Conservation (phyloP, 2,329 filamentous ascomycete species). For the Xenoacremonium recifei region DNA sequence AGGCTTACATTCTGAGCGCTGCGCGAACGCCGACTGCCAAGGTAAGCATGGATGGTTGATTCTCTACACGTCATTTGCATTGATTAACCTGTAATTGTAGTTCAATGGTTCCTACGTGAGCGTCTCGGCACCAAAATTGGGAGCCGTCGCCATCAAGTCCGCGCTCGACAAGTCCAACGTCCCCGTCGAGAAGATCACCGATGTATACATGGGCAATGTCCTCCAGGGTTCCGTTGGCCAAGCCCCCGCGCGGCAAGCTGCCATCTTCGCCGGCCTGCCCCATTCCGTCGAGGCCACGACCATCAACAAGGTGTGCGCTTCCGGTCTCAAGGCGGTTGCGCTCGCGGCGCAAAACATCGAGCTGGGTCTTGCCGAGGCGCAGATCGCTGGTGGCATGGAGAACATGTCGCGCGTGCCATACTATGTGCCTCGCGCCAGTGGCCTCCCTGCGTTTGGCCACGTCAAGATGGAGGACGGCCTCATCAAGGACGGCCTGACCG, state of each 20-base stretch:
- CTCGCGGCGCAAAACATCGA: conserved; percentile 94
- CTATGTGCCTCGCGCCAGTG: conserved; percentile 80
- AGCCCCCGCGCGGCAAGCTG: conserved; percentile 86
- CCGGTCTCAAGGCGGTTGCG: conserved; percentile 86
- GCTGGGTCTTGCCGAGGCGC: conserved; percentile 81
- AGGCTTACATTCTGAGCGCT: conserved; percentile 92
- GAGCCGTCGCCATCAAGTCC: conserved; percentile 86
- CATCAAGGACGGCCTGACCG: conserved; percentile 91
- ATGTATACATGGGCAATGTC: conserved; percentile 98
- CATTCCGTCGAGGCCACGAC: conserved; percentile 83
- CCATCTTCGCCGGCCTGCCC: conserved; percentile 82
- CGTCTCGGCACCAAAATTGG: conserved; percentile 83
- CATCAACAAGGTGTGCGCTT: conserved; percentile 98
- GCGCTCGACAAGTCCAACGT: conserved; percentile 84
- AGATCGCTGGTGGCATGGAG: conserved; percentile 95
- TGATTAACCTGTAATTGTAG: conserved; percentile 41
- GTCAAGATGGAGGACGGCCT: conserved; percentile 87
- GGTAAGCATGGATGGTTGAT: conserved; percentile 57
- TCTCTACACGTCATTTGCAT: background rate
- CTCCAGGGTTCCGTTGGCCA: conserved; percentile 82
- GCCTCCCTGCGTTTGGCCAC: conserved; percentile 82
- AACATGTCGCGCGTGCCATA: conserved; percentile 95
- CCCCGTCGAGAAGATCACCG: conserved; percentile 75
- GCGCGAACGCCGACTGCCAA: conserved; percentile 87
- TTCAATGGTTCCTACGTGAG: conserved; percentile 91